Conservation (phyloP, 805 yeast genomes). For the Barnettozyma wickerhamii region DNA sequence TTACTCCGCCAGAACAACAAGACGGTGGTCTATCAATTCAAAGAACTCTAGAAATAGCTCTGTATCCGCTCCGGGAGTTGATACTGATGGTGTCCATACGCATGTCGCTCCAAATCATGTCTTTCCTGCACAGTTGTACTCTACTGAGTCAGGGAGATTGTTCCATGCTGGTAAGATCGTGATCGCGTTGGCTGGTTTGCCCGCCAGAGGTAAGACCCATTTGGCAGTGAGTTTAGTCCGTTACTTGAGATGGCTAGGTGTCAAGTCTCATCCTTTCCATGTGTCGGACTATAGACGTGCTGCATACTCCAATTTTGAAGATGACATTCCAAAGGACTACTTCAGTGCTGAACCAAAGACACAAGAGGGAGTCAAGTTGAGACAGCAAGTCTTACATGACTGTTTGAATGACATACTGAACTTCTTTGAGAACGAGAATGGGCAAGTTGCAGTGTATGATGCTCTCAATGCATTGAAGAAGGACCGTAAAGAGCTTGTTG, state of each 20-base stretch:
- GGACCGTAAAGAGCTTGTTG: conserved; percentile 57
- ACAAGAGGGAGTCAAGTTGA: conserved; percentile 44
- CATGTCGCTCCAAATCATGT: conserved; percentile 56
- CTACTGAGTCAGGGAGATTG: conserved; percentile 87
- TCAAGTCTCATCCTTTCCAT: conserved; percentile 86
- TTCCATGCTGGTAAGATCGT: conserved; percentile 95
- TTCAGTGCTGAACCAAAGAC: conserved; percentile 52
- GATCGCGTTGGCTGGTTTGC: conserved; percentile 85
- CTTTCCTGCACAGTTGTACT: conserved; percentile 89
- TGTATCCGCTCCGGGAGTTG: conserved; percentile 26
- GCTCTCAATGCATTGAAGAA: conserved; percentile 82
- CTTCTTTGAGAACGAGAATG: conserved; percentile 71
- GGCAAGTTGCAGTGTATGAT: conserved; percentile 95
- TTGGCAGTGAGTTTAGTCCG: conserved; percentile 87
- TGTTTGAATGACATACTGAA: conserved; percentile 66
- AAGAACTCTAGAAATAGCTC: conserved; percentile 7
- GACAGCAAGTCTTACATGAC: conserved; percentile 54
- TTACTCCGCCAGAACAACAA: conserved; percentile 50
- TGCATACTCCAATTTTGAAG: conserved; percentile 29
- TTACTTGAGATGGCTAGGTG: conserved; percentile 94
- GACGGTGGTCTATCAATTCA: conserved; percentile 40
- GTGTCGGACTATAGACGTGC: conserved; percentile 84
- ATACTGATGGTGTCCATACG: conserved; percentile 66
- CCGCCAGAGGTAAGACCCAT: conserved; percentile 95
- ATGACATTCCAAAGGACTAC: conserved; percentile 62